A percentile compares a stretch with the other conserved stretches of the same genome.
Conservation (phyloP, 2,329 filamentous ascomycete species). For the Cladosporium sp. region DNA sequence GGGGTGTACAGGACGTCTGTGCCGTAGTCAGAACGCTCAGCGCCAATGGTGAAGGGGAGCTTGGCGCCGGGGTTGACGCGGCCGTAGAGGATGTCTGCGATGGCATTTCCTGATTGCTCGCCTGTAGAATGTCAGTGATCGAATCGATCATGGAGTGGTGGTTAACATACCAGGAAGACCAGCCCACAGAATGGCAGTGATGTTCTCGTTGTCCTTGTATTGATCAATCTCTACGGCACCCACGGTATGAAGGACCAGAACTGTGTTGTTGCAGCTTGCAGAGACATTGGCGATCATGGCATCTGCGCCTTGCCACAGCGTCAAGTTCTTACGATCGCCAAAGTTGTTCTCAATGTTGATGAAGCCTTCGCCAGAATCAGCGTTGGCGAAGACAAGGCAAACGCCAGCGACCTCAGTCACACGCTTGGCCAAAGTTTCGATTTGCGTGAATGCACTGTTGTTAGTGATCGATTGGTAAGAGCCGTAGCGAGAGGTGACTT, state of each 20-base stretch:
- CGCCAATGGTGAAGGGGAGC: conserved; percentile 73
- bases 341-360: conserved; percentile 40
- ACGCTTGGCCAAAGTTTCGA: conserved; percentile 28
- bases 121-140: conserved; percentile 48
- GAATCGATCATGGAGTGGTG: neutral
- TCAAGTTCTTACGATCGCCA: conserved; percentile 47
- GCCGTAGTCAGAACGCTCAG: conserved; percentile 61
- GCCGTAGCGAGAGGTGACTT: conserved; percentile 20
- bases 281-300: conserved; percentile 71
- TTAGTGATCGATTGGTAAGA: conserved; percentile 26
- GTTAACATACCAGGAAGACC: conserved; percentile 49
- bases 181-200: conserved; percentile 76
- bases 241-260: conserved; percentile 80
- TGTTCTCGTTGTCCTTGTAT: conserved; percentile 67
- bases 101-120: conserved; percentile 72
- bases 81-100: conserved; percentile 75
- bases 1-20: conserved; percentile 59
- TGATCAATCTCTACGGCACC: conserved; percentile 72
- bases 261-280: conserved; percentile 72
- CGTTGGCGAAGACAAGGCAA: conserved; percentile 14
- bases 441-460: conserved; percentile 24
- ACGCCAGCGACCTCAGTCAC: conserved; percentile 45
- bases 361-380: conserved; percentile 48
- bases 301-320: conserved; percentile 38
- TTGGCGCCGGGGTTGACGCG: conserved; percentile 68